Conservation (phyloP, 2,329 filamentous ascomycete species). For the Fusarium tuaranense region DNA sequence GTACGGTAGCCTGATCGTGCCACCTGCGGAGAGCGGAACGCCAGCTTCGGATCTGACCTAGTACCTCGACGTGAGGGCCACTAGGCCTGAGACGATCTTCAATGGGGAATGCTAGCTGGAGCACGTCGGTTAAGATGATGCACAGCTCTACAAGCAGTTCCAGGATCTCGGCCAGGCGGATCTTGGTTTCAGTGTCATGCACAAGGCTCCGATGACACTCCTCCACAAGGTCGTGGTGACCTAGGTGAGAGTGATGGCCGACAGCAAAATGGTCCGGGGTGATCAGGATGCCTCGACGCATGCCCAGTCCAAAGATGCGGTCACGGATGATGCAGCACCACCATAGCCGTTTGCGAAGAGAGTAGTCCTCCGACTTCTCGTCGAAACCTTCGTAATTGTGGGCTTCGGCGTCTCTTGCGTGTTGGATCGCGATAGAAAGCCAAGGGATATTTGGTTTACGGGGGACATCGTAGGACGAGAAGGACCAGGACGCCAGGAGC, state of each 20-base stretch:
- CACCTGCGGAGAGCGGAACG: conserved; percentile 53
- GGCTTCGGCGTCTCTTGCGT: conserved; percentile 59
- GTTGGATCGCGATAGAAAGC: conserved; percentile 62
- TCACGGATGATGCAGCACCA: conserved; percentile 67
- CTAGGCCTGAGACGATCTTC: conserved; percentile 49
- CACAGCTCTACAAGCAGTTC: conserved; percentile 59
- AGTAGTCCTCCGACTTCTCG: conserved; percentile 51
- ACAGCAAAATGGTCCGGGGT: conserved; percentile 60
- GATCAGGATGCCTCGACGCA: conserved; percentile 64
- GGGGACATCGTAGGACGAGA: conserved; percentile 53
- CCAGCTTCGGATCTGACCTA: conserved; percentile 41
- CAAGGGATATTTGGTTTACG: conserved; percentile 60
- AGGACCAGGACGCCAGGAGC: conserved; percentile 50
- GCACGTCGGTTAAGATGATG: conserved; percentile 59
- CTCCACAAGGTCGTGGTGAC: conserved; percentile 57
- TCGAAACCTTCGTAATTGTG: conserved; percentile 55
- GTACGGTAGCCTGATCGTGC: conserved; percentile 53
- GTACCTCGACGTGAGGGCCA: no score
- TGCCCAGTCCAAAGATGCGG: conserved; percentile 60
- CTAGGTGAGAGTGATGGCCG: conserved; percentile 51
- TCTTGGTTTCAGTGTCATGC: conserved; percentile 59
- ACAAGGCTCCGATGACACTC: conserved; percentile 60
- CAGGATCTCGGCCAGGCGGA: conserved; percentile 57
- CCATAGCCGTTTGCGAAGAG: conserved; percentile 63
- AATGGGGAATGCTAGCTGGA: conserved; percentile 58